These are phyloP conservation scores for Boletus edulis DNA, from an alignment of 768 basidiomycete species.

Conservation along the genomic window DNA sequence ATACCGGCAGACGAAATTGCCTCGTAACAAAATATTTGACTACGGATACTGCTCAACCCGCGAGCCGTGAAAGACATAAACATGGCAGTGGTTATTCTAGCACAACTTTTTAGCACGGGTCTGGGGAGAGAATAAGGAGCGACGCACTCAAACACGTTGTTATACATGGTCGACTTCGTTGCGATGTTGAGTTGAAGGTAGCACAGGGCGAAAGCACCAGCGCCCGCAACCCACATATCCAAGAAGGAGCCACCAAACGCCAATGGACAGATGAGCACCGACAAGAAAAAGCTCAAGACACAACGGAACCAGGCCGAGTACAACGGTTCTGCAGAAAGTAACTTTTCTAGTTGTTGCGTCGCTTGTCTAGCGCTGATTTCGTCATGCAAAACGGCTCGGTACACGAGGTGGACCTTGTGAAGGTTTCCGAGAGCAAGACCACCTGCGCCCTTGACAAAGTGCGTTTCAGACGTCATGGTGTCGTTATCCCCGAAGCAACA, in stretches of 20 bases:
- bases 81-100: constrained; percentile 79
- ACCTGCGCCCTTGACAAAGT: constrained; percentile 80
- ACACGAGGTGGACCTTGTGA: constrained; percentile 81
- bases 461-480: constrained; percentile 85
- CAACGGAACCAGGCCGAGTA: constrained; percentile 65
- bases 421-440: constrained; percentile 81
- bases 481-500: constrained; percentile 88
- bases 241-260: constrained; percentile 82
- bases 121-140: neutral
- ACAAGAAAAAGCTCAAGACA: constrained; percentile 64
- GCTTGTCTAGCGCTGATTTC: constrained; percentile 83
- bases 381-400: constrained; percentile 88
- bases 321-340: constrained; percentile 63
- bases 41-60: constrained; percentile 75
- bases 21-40: constrained; percentile 84
- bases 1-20: constrained; percentile 87
- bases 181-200: constrained; percentile 74
- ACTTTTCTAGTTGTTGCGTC: constrained; percentile 54
- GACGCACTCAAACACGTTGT: constrained; percentile 85
- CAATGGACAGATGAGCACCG: constrained; percentile 77
- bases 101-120: constrained; percentile 11
- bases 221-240: constrained; percentile 82
- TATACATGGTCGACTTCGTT: constrained; percentile 74
- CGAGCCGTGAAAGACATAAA: constrained; percentile 79
- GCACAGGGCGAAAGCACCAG: constrained; percentile 63